Percentiles rank a stretch among this genome's conserved stretches.
Conservation (phyloP, 176 grass and related monocot genomes). For the Ensete glaucum region DNA sequence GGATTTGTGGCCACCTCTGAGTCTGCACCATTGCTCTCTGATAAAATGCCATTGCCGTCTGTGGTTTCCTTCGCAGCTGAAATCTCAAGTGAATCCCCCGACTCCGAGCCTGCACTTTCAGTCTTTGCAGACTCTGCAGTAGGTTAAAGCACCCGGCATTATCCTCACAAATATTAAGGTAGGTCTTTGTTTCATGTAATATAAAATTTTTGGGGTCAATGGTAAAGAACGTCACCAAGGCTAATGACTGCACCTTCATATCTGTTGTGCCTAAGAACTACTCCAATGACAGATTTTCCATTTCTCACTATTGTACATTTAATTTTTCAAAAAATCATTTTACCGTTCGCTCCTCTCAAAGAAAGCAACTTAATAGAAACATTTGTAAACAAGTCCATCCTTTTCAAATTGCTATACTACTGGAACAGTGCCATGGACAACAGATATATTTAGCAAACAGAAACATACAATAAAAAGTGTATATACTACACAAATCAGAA, state of each 20-base stretch:
- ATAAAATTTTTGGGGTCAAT: too few relatives aligned
- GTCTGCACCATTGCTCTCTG: constrained; percentile 29
- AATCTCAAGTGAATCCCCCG: constrained; percentile 39
- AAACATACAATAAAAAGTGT: background rate
- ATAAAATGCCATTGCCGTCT: constrained; percentile 29
- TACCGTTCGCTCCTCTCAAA: too few relatives aligned
- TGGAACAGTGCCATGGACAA: background rate
- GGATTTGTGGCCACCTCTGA: constrained; percentile 38
- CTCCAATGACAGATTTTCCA: too few relatives aligned
- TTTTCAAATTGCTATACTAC: background rate
- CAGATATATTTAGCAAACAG: background rate
- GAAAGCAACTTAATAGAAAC: background rate
- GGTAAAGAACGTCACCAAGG: too few relatives aligned
- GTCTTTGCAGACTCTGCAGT: constrained; percentile 34
- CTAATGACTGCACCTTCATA: too few relatives aligned
- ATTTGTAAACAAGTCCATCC: background rate
- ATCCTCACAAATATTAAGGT: background rate
- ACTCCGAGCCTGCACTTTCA: constrained; percentile 26
- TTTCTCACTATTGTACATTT: too few relatives aligned
- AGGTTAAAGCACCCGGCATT: constrained; percentile 20
- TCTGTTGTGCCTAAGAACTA: too few relatives aligned
- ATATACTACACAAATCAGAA: background rate
- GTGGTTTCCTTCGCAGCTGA: constrained; percentile 37
- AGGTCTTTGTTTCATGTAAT: too few relatives aligned
- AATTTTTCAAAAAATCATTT: too few relatives aligned